Percentiles rank a stretch among this genome's conserved stretches.
Evolutionary conservation across 345 rosid species (phyloP).

Genomic region (Toxicodendron radicans): DNA sequence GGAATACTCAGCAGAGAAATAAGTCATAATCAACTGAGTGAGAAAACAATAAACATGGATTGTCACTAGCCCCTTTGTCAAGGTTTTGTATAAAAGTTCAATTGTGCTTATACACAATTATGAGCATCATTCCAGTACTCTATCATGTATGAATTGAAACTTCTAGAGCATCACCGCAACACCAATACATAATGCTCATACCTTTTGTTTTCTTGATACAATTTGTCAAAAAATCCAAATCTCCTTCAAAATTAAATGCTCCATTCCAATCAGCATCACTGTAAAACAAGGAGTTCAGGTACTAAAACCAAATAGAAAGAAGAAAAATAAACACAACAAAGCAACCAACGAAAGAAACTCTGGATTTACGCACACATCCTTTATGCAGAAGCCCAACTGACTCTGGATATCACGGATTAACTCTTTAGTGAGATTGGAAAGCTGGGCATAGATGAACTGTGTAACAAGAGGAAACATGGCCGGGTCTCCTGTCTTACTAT

Average conservation of each 20-base stretch:
- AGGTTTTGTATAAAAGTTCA: not conserved
- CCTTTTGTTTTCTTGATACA: conserved; percentile 74
- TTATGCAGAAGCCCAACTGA: conserved; percentile 62
- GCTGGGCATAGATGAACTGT: conserved; percentile 46
- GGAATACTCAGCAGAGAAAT: no score
- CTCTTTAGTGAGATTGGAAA: conserved; percentile 50
- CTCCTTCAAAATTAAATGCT: conserved; percentile 62
- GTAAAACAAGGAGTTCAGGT: conserved; percentile 20
- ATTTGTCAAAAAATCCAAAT: conserved; percentile 57
- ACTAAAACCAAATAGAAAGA: conserved; percentile 8
- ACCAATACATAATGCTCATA: conserved; percentile 16
- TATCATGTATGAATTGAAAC: no score
- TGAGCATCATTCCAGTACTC: no score
- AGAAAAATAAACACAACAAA: not conserved
- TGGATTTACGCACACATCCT: conserved; percentile 56
- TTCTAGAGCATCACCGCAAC: no score
- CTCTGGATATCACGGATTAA: conserved; percentile 45
- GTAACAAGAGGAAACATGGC: conserved; percentile 49
- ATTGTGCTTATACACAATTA: not conserved
- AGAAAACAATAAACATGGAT: not conserved
- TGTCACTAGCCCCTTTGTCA: not conserved
- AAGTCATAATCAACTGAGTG: not conserved
- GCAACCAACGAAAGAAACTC: not conserved
- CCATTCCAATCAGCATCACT: conserved; percentile 77
- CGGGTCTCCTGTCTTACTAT: conserved; percentile 53